Base-by-base conservation (phyloP, 306 rosid species). In the Vigna hirtella region DNA sequence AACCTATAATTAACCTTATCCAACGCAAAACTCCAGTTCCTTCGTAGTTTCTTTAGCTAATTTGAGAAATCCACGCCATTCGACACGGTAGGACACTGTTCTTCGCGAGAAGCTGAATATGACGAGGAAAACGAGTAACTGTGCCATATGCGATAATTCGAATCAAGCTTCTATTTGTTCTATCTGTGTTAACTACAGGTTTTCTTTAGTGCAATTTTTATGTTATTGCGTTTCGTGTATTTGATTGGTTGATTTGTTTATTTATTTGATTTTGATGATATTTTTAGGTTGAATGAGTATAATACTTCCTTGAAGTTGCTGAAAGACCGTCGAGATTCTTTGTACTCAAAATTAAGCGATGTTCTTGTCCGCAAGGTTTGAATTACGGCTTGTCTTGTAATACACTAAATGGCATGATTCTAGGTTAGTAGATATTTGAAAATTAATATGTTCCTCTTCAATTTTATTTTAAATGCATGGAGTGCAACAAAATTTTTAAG, bases 171-270 rank as follows among this genome's bases (percentile, higher is more conserved):
- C 91, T 15, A 84, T 93, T 36, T 95, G 99, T 74, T 11, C 86
- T 36, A 66, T 79, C 67, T 95, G 99, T 83, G 99, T 95, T 36
- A 95, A 95, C 79, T 88, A 83, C 83, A 93, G 93, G 99, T 91
- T 2, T 32, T 15, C 15, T 28, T 42, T 1, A 24, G 42, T n/a
- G 17, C 43, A 3, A 4, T 53, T 20, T 20, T 57, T 57, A 30
- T 32, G 45, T 26, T 67, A 14, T 22, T 45, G 4, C 14, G 9
- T 32, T 65, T 65, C 3, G 59, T 76, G 7, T 61, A 52, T 53
- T 70, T 32, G 50, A 70, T 79, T 65, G 45, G 51, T 79, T 65
- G 36, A 3, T 38, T 30, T 43, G 24, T 14, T 26, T 4, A 2
- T 34, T 32, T 2, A 70, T 47, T 66, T 34, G 48, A 12, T 61